Conservation (phyloP, 2,329 filamentous ascomycete species). For the Cladosporium sp. region DNA sequence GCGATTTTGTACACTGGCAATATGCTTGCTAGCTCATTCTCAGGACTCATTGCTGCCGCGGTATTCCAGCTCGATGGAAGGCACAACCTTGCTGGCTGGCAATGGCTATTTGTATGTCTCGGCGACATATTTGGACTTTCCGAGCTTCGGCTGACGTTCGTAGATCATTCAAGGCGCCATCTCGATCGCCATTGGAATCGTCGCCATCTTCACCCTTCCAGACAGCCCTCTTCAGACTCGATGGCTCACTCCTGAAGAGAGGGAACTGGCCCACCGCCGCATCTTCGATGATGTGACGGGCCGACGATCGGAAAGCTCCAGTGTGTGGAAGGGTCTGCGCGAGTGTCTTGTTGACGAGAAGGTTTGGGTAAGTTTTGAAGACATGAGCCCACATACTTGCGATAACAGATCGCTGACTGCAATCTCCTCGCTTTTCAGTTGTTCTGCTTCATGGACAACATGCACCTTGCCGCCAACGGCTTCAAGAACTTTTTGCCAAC, state of each 20-base stretch:
- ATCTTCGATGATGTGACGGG: constrained; percentile 48
- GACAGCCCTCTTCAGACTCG: constrained; percentile 58
- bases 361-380: constrained; percentile 8
- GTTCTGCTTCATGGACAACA: constrained; percentile 17
- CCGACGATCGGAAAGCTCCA: constrained; percentile 48
- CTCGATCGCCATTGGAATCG: constrained; percentile 62
- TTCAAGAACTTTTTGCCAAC: constrained; percentile 20
- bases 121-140: neutral
- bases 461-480: constrained; percentile 16
- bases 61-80: constrained; percentile 12
- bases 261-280: constrained; percentile 9
- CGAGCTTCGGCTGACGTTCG: neutral
- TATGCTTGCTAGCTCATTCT: constrained; percentile 15
- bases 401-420: too few relatives aligned
- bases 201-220: constrained; percentile 63
- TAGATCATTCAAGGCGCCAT: constrained; percentile 24
- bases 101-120: constrained; percentile 16
- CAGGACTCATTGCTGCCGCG: constrained; percentile 14
- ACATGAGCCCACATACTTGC: too few relatives aligned
- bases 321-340: constrained; percentile 30
- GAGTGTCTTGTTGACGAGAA: constrained; percentile 2
- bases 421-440: neutral
- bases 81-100: constrained; percentile 11
- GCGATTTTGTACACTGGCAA: constrained; percentile 16
- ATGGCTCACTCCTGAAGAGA: constrained; percentile 53